phyloP scores from a whole-genome alignment of 495 filamentous ascomycete genomes.

The Schizothecium vesticola region DNA sequence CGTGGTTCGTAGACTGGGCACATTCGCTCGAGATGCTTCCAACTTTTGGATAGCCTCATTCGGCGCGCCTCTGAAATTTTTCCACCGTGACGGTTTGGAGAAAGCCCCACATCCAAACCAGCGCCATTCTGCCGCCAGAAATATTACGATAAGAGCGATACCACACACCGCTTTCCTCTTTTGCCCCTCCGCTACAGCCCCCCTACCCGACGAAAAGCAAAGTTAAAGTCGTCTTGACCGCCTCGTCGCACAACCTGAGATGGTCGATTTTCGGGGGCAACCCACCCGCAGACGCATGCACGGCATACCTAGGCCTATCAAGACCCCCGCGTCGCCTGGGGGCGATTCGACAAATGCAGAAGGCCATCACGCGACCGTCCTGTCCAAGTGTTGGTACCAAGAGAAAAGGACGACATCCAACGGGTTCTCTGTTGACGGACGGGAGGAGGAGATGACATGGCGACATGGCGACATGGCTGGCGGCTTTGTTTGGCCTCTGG shows the following conservation, averaged over 20 bases:
- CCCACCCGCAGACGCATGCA: background rate
- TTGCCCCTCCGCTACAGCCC: background rate
- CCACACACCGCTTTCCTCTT: background rate
- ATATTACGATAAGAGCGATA: background rate
- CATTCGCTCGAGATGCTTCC: slow-evolving; percentile 6
- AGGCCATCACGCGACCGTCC: slow-evolving; percentile 5
- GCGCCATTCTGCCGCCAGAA: background rate
- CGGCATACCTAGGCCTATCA: background rate
- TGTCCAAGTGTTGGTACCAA: background rate
- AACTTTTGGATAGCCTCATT: slow-evolving; percentile 23
- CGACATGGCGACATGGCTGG: background rate
- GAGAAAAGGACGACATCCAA: background rate
- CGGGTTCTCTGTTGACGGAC: background rate
- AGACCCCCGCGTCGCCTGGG: background rate
- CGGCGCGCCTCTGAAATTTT: slow-evolving; percentile 17
- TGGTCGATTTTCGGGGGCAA: background rate
- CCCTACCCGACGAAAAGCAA: background rate
- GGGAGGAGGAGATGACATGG: no score
- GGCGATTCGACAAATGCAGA: background rate
- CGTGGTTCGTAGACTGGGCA: background rate
- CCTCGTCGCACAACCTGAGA: background rate
- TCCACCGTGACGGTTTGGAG: slow-evolving; percentile 18
- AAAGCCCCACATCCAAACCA: background rate
- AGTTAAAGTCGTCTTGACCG: slow-evolving; percentile 1
- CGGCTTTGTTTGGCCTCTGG: background rate